Evolutionary conservation across 108 stramenopile species (phyloP), one percentile per base, ranked within the genome.

Genomic region (Cyclotella baltica): DNA sequence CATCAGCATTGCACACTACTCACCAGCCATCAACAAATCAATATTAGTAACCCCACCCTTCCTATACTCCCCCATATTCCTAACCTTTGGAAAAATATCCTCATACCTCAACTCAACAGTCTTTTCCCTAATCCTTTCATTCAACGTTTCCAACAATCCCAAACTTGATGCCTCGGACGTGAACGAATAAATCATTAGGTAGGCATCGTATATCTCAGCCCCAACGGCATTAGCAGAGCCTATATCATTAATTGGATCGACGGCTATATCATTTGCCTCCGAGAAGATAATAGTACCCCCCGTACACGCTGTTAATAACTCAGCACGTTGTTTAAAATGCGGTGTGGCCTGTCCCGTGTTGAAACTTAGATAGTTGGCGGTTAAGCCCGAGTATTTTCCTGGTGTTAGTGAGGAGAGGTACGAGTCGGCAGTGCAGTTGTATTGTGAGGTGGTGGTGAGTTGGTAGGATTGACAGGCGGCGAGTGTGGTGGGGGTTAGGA

Each of bases 61-160:
- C 53, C 81, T 75, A 70, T 83, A 83, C 65, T 83, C 81, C 16
- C 81, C 76, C 81, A 83, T 83, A 38, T 11, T 64, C 2, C 75
- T 48, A 5, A 83, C 81, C 53, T 83, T 76, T 28, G 81, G 81
- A 29, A 77, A 77, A 19, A 83, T 72, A 72, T 83, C 81, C 66
- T 83, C 76, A 27, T 75, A 83, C 35, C 72, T 23, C 59, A 83
- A 65, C 22, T 38, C 22, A 28, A 16, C 48, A 34, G 55, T 51
- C 25, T 34, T 64, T 20, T 58, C 46, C 1, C 61, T 38, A 46
- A 82, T 83, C 9, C 81, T 75, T n/a, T 83, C 81, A 50, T 83
- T 83, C 25, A 83, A 25, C 20, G 69, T 74, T 46, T 83, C 81
- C 35, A 83, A 59, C 46, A 83, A 58, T n/a, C 81, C 81, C 47